phyloP scores from a whole-genome alignment of 129 eudicot genomes.

The Solidago caesia region DNA sequence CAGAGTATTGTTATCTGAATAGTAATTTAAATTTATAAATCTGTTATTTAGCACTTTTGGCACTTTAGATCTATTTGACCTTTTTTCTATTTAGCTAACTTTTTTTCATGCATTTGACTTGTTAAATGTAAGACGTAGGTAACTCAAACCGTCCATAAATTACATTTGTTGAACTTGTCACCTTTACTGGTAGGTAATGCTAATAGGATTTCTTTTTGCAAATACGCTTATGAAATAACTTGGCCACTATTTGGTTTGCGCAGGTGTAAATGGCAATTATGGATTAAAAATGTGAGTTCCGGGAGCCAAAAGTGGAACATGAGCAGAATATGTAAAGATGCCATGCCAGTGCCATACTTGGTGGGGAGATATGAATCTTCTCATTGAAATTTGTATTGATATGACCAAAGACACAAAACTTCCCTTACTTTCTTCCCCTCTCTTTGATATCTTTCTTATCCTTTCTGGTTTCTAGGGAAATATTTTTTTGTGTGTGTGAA shows the following conservation, averaged over 20 bases:
- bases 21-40: no score
- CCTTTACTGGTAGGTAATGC: no score
- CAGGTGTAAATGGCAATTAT: conserved; percentile 29
- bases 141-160: no score
- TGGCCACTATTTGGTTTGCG: not conserved
- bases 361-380: conserved; percentile 18
- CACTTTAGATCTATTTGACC: no score
- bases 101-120: no score
- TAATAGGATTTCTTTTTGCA: not conserved
- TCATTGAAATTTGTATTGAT: conserved; percentile 28
- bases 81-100: no score
- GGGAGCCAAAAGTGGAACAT: conserved; percentile 17
- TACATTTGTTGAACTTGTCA: no score
- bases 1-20: no score
- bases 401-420: conserved; percentile 26
- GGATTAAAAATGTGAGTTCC: not conserved
- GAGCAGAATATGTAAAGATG: conserved; percentile 22
- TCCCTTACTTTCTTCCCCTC: conserved; percentile 21
- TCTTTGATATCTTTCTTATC: conserved; percentile 23
- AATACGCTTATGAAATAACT: conserved; percentile 10
- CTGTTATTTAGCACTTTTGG: no score
- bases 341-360: conserved; percentile 22
- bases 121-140: no score
- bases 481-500: conserved; percentile 30
- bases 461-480: conserved; percentile 22